phyloP scores from a whole-genome alignment of 768 basidiomycete genomes.

The Leccinum imitatum region DNA sequence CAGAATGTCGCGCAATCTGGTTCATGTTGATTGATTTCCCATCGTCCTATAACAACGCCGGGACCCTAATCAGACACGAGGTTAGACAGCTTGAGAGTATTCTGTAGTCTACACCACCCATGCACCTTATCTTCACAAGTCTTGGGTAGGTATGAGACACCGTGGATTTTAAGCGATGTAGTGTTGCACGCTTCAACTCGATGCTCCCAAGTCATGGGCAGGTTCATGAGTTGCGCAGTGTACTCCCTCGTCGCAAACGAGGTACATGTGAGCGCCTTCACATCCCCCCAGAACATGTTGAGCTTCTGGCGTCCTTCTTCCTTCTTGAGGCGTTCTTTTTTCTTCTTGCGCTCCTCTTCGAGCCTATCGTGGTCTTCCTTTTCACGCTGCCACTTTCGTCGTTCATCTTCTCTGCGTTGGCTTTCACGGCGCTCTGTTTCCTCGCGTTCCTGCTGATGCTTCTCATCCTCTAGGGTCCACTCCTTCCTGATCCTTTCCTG shows the following conservation, averaged over 20 bases:
- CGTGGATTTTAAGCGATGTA: slow-evolving; percentile 24
- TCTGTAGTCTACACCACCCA: neutral
- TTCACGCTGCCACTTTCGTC: slow-evolving; percentile 20
- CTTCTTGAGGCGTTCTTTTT: slow-evolving; percentile 5
- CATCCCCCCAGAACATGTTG: slow-evolving; percentile 23
- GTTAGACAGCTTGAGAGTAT: neutral
- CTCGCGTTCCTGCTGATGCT: slow-evolving; percentile 7
- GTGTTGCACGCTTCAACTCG: slow-evolving; percentile 24
- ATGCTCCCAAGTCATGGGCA: slow-evolving; percentile 22
- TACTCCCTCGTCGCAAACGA: slow-evolving; percentile 32
- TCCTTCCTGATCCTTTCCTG: slow-evolving; percentile 1
- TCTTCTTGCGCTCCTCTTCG: slow-evolving; percentile 11
- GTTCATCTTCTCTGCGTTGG: slow-evolving; percentile 5
- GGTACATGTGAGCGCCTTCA: slow-evolving; percentile 23
- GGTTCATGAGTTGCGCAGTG: slow-evolving; percentile 28
- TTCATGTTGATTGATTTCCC: slow-evolving; percentile 26
- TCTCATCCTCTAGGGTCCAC: slow-evolving; percentile 9
- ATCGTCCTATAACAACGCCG: slow-evolving; percentile 27
- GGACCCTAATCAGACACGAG: slow-evolving; percentile 5
- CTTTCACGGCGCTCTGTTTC: slow-evolving; percentile 14
- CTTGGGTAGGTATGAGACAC: slow-evolving; percentile 15
- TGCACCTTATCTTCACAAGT: slow-evolving; percentile 26
- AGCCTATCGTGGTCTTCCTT: slow-evolving; percentile 17
- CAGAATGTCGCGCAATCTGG: slow-evolving; percentile 30
- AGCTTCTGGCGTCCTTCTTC: slow-evolving; percentile 26